Percentiles rank a stretch among this genome's conserved stretches.
Conservation (phyloP, 1,284 basidiomycete genomes). For the Irpex sp. region DNA sequence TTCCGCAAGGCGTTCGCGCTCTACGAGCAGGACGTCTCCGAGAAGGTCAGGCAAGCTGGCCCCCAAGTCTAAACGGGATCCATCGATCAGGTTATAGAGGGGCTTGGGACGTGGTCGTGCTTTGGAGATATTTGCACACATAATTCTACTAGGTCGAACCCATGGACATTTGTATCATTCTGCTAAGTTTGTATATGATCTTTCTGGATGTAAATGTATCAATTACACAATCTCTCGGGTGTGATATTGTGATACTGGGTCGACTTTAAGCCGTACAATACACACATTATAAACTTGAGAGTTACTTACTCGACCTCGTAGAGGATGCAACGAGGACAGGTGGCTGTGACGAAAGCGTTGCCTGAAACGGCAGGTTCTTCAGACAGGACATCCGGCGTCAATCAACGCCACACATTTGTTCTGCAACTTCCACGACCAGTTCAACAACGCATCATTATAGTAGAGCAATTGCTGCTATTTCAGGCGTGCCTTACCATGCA, state of each 20-base stretch:
- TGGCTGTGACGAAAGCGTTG: too few relatives aligned
- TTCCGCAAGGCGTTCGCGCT: constrained; percentile 90
- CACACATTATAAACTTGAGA: too few relatives aligned
- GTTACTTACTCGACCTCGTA: too few relatives aligned
- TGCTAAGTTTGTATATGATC: not conserved
- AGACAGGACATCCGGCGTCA: too few relatives aligned
- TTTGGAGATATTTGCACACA: not conserved
- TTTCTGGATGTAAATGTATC: not conserved
- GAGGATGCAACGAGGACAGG: too few relatives aligned
- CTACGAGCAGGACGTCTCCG: constrained; percentile 82
- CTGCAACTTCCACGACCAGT: too few relatives aligned
- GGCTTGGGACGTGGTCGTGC: not conserved
- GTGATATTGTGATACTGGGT: not conserved
- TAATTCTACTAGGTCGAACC: not conserved
- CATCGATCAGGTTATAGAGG: not conserved
- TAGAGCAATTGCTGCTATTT: too few relatives aligned
- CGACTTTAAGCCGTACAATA: too few relatives aligned
- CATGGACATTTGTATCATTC: not conserved
- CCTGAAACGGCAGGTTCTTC: too few relatives aligned
- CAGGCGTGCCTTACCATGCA: too few relatives aligned
- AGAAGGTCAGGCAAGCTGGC: constrained; percentile 77
- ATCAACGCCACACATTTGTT: too few relatives aligned
- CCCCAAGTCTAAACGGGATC: constrained; percentile 37
- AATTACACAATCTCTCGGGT: not conserved
- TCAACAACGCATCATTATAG: too few relatives aligned